These are phyloP conservation scores for Marasmius fiardii DNA, from an alignment of 1,284 basidiomycete genomes.

Conservation along the genomic window DNA sequence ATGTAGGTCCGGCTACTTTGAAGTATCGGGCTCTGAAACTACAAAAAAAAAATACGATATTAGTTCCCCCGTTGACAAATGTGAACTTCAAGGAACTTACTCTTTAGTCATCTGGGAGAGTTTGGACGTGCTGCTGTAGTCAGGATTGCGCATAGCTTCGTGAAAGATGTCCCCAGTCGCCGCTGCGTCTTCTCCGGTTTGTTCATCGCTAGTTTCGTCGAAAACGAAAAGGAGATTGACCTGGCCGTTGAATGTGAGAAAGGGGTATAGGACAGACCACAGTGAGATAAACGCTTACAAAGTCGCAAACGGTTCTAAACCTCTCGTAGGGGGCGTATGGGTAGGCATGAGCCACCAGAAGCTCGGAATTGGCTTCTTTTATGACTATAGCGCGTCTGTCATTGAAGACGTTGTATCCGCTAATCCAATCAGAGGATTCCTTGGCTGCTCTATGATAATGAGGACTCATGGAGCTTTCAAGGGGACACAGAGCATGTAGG, in stretches of 20 bases:
- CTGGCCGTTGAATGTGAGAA: slow-evolving; percentile 18
- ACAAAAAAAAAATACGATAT: slow-evolving; percentile 1
- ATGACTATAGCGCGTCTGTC: slow-evolving; percentile 61
- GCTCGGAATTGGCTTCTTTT: slow-evolving; percentile 51
- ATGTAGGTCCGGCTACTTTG: slow-evolving; percentile 38
- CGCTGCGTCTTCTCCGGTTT: slow-evolving; percentile 51
- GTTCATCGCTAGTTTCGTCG: slow-evolving; percentile 70
- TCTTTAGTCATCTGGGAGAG: slow-evolving; percentile 60
- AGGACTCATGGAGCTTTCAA: slow-evolving; percentile 46
- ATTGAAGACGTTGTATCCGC: slow-evolving; percentile 55
- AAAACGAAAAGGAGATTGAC: slow-evolving; percentile 66
- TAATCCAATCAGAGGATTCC: slow-evolving; percentile 61
- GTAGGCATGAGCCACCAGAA: slow-evolving; percentile 61
- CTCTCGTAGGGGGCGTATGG: slow-evolving; percentile 55
- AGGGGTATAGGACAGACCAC: neutral
- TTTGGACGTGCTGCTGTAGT: slow-evolving; percentile 51
- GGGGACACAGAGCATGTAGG: slow-evolving; percentile 45
- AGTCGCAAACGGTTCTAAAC: slow-evolving; percentile 26
- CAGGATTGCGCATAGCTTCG: slow-evolving; percentile 46
- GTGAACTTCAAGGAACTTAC: slow-evolving; percentile 31
- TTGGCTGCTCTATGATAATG: slow-evolving; percentile 51
- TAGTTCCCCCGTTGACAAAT: too few species aligned
- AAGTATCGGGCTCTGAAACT: slow-evolving; percentile 54
- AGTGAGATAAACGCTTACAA: slow-evolving; percentile 4
- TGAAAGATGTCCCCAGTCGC: slow-evolving; percentile 51